Evolutionary conservation across 2,329 filamentous ascomycete species (phyloP).

Genomic region (Mycosphaerella arachidis): DNA sequence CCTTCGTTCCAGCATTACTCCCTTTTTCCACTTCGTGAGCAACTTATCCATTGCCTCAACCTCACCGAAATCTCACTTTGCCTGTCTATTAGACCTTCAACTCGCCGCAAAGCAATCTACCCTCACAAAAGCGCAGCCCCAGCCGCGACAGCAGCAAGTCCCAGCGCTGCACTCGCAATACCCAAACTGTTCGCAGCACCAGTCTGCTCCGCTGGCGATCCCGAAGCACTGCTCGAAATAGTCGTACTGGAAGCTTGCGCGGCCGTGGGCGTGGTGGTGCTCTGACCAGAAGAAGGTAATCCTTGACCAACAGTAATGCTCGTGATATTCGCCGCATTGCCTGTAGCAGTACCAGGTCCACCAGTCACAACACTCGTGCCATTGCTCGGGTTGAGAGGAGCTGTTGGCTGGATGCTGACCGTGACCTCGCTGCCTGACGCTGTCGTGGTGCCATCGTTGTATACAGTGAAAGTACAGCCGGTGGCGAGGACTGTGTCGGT

Average conservation of each 20-base stretch:
- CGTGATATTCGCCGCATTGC: background rate
- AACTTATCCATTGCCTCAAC: background rate
- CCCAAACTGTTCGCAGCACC: background rate
- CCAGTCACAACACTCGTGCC: background rate
- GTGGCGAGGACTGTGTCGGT: constrained; percentile 17
- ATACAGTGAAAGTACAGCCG: constrained; percentile 6
- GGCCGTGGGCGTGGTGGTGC: background rate
- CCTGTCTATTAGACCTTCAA: background rate
- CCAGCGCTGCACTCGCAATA: background rate
- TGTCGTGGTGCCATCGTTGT: background rate
- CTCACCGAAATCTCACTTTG: no score
- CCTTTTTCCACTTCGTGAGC: background rate
- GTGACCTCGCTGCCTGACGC: background rate
- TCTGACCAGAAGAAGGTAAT: background rate
- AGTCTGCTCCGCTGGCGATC: background rate
- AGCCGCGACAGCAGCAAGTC: background rate
- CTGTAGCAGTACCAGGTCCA: background rate
- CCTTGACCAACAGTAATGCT: background rate
- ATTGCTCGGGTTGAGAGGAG: background rate
- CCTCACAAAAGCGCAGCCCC: background rate
- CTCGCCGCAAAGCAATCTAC: background rate
- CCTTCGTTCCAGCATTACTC: background rate
- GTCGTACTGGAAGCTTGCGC: background rate
- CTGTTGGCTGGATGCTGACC: background rate
- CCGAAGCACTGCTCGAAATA: background rate